phyloP scores from a whole-genome alignment of 441 rosid genomes.

The Manihot esculenta region DNA sequence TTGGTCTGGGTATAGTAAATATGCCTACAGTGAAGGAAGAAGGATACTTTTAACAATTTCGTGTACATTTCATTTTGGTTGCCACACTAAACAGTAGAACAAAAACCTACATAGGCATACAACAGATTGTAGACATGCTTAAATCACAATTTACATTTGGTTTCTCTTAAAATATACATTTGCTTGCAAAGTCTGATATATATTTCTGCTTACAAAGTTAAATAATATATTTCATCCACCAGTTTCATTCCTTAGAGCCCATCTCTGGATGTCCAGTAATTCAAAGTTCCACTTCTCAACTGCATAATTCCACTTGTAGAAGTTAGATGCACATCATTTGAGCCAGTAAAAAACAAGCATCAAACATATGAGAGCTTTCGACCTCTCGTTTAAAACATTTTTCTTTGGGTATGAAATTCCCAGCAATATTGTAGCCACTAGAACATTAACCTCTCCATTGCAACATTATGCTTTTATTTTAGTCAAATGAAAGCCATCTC shows the following conservation, averaged over 20 bases:
- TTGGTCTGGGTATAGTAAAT: no score
- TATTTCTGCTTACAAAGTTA: neutral
- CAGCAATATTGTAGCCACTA: neutral
- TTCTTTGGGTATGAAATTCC: neutral
- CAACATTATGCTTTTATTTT: constrained; percentile 4
- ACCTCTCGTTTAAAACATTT: neutral
- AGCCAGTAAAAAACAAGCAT: neutral
- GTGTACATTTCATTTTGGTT: no score
- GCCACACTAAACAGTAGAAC: no score
- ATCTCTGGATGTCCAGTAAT: constrained; percentile 27
- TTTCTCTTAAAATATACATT: neutral
- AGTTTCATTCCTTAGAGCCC: constrained; percentile 8
- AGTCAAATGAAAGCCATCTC: neutral
- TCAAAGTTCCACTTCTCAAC: constrained; percentile 31
- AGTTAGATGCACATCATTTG: neutral
- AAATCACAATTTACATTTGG: no score
- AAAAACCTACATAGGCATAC: no score
- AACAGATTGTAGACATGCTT: neutral
- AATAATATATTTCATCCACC: neutral
- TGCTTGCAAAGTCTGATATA: neutral
- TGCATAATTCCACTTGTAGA: constrained; percentile 29
- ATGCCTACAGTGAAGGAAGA: no score
- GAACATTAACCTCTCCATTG: neutral
- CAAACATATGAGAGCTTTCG: neutral
- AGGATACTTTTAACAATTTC: no score